phyloP scores from a whole-genome alignment of 169 alveolate genomes.

The Theileria orientalis region DNA sequence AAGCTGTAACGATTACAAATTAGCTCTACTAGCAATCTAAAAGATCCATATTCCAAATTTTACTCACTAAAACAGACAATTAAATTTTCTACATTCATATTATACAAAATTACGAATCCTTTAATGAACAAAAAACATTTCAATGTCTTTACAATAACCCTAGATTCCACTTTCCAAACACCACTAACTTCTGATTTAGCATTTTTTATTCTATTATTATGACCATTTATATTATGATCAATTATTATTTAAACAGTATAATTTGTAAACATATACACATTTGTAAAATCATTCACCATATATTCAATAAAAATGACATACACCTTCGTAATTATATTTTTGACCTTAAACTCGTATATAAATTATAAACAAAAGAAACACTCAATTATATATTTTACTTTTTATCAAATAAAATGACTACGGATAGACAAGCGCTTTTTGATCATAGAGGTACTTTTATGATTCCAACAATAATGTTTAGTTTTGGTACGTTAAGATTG shows the following conservation, averaged over 20 bases:
- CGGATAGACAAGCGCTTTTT: constrained; percentile 7
- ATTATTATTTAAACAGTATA: background rate
- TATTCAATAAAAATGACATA: too few relatives aligned
- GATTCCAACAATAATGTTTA: background rate
- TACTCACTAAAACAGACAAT: too few relatives aligned
- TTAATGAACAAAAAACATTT: too few relatives aligned
- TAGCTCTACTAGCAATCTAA: too few relatives aligned
- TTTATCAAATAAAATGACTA: background rate
- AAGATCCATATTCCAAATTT: too few relatives aligned
- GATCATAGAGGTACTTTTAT: constrained; percentile 12
- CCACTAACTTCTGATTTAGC: background rate
- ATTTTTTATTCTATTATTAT: background rate
- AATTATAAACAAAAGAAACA: constrained; percentile 4
- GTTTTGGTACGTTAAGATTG: constrained; percentile 19
- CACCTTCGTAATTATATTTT: too few relatives aligned
- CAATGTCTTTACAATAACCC: too few relatives aligned
- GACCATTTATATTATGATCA: background rate
- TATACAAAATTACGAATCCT: too few relatives aligned
- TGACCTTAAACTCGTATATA: too few relatives aligned
- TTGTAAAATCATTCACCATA: too few relatives aligned
- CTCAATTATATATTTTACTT: background rate
- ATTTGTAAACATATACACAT: constrained; percentile 7
- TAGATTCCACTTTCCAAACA: constrained; percentile 2
- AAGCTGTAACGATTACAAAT: too few relatives aligned
- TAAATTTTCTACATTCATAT: too few relatives aligned